These are phyloP conservation scores for Eutrema yunnanense DNA, from an alignment of 345 rosid genomes.

Conservation along the genomic window DNA sequence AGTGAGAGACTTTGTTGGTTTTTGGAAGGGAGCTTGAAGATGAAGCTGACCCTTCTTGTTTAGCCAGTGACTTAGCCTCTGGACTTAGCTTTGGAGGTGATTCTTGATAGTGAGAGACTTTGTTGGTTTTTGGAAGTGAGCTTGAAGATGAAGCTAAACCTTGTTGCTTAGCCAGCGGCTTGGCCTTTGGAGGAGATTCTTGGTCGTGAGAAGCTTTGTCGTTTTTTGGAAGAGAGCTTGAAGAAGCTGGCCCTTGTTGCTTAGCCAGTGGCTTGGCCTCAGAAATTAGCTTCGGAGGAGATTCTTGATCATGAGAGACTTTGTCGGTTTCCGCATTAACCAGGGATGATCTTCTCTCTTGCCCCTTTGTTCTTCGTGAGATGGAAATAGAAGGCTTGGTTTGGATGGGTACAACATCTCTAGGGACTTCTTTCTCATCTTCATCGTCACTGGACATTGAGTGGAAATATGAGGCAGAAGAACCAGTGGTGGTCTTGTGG, in stretches of 20 bases:
- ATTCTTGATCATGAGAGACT: background rate
- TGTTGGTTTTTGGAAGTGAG: conserved; percentile 20
- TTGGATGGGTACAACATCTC: background rate
- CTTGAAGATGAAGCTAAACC: conserved; percentile 19
- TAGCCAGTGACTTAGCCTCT: conserved; percentile 20
- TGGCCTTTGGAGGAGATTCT: conserved; percentile 23
- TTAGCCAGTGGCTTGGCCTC: conserved; percentile 25
- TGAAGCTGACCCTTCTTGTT: conserved; percentile 27
- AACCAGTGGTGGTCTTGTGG: conserved; percentile 2
- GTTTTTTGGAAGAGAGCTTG: conserved; percentile 19
- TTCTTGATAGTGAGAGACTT: conserved; percentile 17
- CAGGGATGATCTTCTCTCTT: conserved; percentile 23
- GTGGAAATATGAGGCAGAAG: conserved; percentile 8
- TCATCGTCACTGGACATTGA: conserved; percentile 24
- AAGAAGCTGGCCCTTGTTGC: conserved; percentile 20
- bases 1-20: conserved; percentile 13
- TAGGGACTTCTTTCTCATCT: background rate
- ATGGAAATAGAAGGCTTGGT: conserved; percentile 27
- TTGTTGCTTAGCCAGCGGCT: conserved; percentile 26
- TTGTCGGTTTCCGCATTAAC: conserved; percentile 11
- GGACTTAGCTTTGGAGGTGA: conserved; percentile 9
- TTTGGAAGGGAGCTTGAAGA: conserved; percentile 19
- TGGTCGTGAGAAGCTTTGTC: conserved; percentile 15
- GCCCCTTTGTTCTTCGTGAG: conserved; percentile 60
- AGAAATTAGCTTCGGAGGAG: background rate